phyloP scores from a whole-genome alignment of 768 basidiomycete genomes.

The Leucosporidium creatinivorum region DNA sequence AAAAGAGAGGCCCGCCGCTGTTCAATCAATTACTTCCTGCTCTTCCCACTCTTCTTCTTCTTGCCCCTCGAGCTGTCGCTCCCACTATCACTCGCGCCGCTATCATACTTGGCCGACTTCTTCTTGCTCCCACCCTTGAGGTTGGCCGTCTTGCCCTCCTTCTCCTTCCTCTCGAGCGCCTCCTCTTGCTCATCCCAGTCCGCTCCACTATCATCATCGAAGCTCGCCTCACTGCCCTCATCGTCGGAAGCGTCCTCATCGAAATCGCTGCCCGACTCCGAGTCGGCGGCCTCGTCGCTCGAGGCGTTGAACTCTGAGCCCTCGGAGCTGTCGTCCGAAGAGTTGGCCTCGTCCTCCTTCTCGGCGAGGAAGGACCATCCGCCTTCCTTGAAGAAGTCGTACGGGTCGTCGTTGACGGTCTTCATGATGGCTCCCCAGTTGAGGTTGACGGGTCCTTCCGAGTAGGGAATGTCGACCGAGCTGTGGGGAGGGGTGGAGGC shows the following conservation, averaged over 20 bases:
- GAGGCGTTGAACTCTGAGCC: constrained; percentile 47
- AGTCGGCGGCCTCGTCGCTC: constrained; percentile 54
- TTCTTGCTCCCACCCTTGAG: too few species aligned
- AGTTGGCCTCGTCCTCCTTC: constrained; percentile 13
- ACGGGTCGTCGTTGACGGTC: constrained; percentile 89
- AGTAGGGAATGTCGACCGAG: constrained; percentile 92
- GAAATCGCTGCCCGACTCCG: constrained; percentile 57
- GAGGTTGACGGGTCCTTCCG: constrained; percentile 91
- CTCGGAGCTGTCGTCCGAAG: constrained; percentile 46
- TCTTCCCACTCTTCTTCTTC: too few species aligned
- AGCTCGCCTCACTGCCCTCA: constrained; percentile 21
- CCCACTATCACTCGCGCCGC: too few species aligned
- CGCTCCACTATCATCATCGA: constrained; percentile 53
- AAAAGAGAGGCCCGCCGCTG: too few species aligned
- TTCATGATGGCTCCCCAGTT: constrained; percentile 99
- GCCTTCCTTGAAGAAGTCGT: constrained; percentile 91
- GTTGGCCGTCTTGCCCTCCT: constrained; percentile 45
- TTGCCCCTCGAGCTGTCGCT: too few species aligned
- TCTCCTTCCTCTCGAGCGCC: constrained; percentile 54
- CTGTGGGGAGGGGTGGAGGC: constrained; percentile 44
- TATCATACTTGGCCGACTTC: too few species aligned
- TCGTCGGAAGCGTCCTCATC: constrained; percentile 44
- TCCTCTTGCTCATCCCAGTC: constrained; percentile 65
- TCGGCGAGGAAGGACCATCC: constrained; percentile 86
- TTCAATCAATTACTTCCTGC: too few species aligned